Percentiles rank a stretch among this genome's conserved stretches.
phyloP scores from a whole-genome alignment of 2,329 filamentous ascomycete genomes.

The Paecilomyces sp. region DNA sequence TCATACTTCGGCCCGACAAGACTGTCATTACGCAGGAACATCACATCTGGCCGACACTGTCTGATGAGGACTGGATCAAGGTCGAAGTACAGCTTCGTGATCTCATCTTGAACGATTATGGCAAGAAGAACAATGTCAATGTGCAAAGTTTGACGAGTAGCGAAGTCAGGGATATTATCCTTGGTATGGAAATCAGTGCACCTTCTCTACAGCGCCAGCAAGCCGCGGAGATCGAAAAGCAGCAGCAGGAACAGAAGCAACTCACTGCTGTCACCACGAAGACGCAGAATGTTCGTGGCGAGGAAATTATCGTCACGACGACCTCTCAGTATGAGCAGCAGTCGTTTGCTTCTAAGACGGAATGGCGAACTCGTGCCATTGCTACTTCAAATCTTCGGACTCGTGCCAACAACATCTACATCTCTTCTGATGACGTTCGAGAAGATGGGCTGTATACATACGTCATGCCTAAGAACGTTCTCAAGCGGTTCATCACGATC shows the following conservation, averaged over 20 bases:
- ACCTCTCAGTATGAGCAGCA: constrained; percentile 98
- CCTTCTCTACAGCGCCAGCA: constrained; percentile 98
- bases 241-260: constrained; percentile 93
- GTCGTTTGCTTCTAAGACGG: constrained; percentile 96
- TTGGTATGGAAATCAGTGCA: constrained; percentile 99
- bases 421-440: constrained; percentile 89
- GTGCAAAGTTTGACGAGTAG: constrained; percentile 92
- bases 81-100: constrained; percentile 95
- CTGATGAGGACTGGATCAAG: constrained; percentile 98
- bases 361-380: constrained; percentile 95
- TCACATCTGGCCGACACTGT: constrained; percentile 93
- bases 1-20: constrained; percentile 91
- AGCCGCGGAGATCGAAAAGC: constrained; percentile 97
- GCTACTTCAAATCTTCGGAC: constrained; percentile 93
- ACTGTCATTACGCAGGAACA: constrained; percentile 97
- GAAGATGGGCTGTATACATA: constrained; percentile 86
- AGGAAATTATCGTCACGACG: constrained; percentile 97
- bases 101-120: constrained; percentile 95
- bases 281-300: constrained; percentile 93
- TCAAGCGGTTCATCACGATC: constrained; percentile 97
- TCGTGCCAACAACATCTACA: constrained; percentile 95
- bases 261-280: constrained; percentile 96
- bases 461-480: constrained; percentile 97
- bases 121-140: constrained; percentile 99
- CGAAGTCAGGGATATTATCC: constrained; percentile 95